These are phyloP conservation scores for Setomelanomma holmii DNA, from an alignment of 2,329 filamentous ascomycete species.

Conservation along the genomic window DNA sequence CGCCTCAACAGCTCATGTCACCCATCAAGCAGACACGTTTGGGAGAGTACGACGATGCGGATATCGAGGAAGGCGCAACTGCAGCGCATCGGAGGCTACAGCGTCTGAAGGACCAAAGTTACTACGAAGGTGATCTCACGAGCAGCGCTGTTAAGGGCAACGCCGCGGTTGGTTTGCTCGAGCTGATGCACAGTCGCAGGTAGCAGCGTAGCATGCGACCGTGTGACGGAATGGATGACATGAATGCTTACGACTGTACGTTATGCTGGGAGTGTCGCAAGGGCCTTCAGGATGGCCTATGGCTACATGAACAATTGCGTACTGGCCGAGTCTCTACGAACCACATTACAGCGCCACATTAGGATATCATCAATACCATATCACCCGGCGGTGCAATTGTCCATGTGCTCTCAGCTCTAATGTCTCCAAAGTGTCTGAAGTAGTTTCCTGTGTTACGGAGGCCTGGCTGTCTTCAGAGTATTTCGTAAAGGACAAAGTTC, in stretches of 20 bases:
- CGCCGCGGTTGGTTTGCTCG: constrained; percentile 62
- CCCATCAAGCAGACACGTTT: constrained; percentile 19
- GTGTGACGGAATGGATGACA: background rate
- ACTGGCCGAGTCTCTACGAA: too few species aligned
- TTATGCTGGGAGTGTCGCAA: background rate
- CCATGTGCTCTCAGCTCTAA: too few species aligned
- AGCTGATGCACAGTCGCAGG: constrained; percentile 48
- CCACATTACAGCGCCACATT: too few species aligned
- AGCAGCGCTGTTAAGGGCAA: constrained; percentile 58
- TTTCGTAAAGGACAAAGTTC: too few species aligned
- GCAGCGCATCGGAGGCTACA: constrained; percentile 30
- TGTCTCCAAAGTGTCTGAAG: too few species aligned
- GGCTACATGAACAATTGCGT: too few species aligned
- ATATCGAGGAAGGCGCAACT: constrained; percentile 20
- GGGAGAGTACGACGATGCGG: constrained; percentile 21
- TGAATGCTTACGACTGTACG: background rate
- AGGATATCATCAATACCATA: too few species aligned
- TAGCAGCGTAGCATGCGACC: constrained; percentile 1
- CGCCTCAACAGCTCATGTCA: constrained; percentile 30
- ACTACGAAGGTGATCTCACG: constrained; percentile 48
- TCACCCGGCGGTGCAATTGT: too few species aligned
- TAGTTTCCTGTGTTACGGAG: too few species aligned
- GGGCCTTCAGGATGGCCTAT: too few species aligned
- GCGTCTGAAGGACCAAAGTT: constrained; percentile 36
- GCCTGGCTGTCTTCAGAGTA: too few species aligned